Evolutionary conservation across 2,329 filamentous ascomycete genomes (phyloP).

Genomic region (Diaporthe humulicola): DNA sequence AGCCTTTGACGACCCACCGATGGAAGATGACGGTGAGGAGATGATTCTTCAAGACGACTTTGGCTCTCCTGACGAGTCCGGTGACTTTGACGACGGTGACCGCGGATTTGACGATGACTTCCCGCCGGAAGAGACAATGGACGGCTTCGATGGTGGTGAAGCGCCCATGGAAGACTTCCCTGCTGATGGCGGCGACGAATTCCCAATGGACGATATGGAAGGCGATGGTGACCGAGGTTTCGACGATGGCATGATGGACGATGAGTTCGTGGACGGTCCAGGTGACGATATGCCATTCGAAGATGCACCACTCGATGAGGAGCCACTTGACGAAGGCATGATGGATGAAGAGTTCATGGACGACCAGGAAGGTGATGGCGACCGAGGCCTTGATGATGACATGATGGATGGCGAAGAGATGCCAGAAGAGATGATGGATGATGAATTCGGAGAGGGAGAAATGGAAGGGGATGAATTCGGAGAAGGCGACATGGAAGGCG

Average conservation of each 20-base stretch:
- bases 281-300: neutral
- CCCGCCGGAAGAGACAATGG: neutral
- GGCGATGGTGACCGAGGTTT: neutral
- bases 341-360: neutral
- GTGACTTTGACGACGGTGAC: neutral
- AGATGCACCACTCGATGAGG: neutral
- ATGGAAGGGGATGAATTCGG: neutral
- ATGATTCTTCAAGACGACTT: constrained; percentile 1
- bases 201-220: constrained; percentile 6
- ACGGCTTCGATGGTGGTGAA: neutral
- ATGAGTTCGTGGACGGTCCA: neutral
- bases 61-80: neutral
- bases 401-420: neutral
- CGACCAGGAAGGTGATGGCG: neutral
- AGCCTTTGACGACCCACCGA: neutral
- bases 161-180: neutral
- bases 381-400: neutral
- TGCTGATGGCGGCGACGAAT: neutral
- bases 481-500: neutral
- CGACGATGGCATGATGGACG: neutral
- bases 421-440: neutral
- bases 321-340: neutral
- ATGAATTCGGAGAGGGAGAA: neutral
- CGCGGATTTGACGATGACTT: neutral
- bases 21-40: neutral